Evolutionary conservation across 2,329 filamentous ascomycete genomes (phyloP).

Genomic region (Claviceps quebecensis): DNA sequence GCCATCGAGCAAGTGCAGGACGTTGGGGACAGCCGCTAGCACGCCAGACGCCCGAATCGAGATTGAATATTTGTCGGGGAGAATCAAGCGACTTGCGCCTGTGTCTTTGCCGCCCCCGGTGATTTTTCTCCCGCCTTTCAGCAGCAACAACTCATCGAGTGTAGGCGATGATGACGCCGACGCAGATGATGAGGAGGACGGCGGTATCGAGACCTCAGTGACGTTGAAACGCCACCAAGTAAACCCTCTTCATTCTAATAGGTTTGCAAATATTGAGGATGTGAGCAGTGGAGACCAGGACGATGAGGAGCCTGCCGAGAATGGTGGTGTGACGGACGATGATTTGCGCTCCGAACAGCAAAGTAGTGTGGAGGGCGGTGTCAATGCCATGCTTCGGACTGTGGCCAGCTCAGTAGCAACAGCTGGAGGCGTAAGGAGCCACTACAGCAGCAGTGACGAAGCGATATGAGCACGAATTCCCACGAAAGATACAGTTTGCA

Average conservation of each 20-base stretch:
- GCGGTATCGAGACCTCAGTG: conserved; percentile 15
- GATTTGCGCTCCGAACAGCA: conserved; percentile 6
- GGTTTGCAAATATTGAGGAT: conserved; percentile 26
- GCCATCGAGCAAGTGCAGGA: neutral
- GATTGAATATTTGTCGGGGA: conserved; percentile 32
- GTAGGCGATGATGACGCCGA: conserved; percentile 16
- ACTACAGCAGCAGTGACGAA: conserved; percentile 18
- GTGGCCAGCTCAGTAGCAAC: conserved; percentile 26
- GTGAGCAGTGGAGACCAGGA: conserved; percentile 28
- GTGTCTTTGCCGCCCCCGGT: conserved; percentile 37
- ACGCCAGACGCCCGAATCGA: conserved; percentile 23
- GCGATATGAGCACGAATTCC: neutral
- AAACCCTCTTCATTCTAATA: conserved; percentile 25
- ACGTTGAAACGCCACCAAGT: conserved; percentile 19
- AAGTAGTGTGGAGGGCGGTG: conserved; percentile 19
- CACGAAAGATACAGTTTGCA: too few relatives aligned
- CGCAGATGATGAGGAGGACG: conserved; percentile 16
- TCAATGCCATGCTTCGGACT: conserved; percentile 13
- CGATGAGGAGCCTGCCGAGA: conserved; percentile 24
- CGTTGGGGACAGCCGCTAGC: conserved; percentile 18
- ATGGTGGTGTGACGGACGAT: conserved; percentile 8
- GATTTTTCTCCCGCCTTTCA: conserved; percentile 36
- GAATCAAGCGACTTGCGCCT: conserved; percentile 30
- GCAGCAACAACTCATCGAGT: conserved; percentile 26
- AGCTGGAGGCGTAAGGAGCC: conserved; percentile 24